These are phyloP conservation scores for Euphorbia tirucalli DNA, from an alignment of 345 rosid genomes.

Conservation along the genomic window DNA sequence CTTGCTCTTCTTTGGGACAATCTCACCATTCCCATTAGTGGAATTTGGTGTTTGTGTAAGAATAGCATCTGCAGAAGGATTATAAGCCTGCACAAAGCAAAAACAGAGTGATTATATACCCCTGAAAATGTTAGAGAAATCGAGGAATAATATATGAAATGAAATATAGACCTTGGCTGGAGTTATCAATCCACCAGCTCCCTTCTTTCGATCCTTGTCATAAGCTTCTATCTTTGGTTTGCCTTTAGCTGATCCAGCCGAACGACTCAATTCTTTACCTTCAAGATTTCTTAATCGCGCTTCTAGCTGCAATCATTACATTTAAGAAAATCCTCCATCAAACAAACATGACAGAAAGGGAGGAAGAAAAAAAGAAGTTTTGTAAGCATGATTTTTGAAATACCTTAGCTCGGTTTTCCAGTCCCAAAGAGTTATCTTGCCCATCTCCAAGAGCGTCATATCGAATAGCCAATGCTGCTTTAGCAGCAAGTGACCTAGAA, in stretches of 20 bases:
- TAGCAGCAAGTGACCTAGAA: conserved; percentile 85
- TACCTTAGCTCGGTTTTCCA: conserved; percentile 81
- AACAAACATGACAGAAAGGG: neutral
- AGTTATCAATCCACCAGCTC: conserved; percentile 66
- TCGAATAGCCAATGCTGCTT: conserved; percentile 72
- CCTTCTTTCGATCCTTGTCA: conserved; percentile 76
- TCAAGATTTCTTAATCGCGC: conserved; percentile 75
- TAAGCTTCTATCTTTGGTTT: conserved; percentile 87
- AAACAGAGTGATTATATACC: neutral
- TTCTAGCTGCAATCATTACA: conserved; percentile 54
- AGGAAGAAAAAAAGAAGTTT: neutral
- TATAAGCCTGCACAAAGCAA: conserved; percentile 54
- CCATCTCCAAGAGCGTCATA: conserved; percentile 88
- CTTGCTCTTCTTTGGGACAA: conserved; percentile 29
- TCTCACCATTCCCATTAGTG: conserved; percentile 23
- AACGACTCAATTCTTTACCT: conserved; percentile 65
- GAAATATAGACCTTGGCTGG: conserved; percentile 64
- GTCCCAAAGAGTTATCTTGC: conserved; percentile 73
- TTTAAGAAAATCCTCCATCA: neutral
- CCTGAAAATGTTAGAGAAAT: neutral
- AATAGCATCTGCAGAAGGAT: conserved; percentile 67
- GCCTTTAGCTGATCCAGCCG: conserved; percentile 86
- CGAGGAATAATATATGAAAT: neutral
- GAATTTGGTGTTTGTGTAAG: conserved; percentile 45
- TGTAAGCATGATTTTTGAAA: neutral